Evolutionary conservation across 2,329 filamentous ascomycete species (phyloP), one percentile per base, ranked within the genome.

Genomic region (Beauveria sp.): DNA sequence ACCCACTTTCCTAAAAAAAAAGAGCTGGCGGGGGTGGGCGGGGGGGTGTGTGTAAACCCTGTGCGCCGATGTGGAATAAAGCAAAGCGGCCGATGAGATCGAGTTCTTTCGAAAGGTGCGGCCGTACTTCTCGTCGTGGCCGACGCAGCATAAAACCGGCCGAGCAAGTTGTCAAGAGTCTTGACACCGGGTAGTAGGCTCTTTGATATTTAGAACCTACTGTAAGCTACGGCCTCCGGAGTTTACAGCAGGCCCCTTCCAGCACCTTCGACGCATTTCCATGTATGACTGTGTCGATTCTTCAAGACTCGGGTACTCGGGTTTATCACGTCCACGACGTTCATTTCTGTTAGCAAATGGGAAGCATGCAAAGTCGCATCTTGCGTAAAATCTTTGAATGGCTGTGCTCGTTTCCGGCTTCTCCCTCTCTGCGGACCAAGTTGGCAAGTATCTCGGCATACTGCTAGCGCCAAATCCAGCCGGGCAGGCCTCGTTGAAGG

Each of bases 41-140:
- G 46, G 24, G 44, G 55, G 46, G 46, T 41, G 55, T 43, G 24
- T 59, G 46, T 59, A 44, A 52, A 46, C 46, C 24, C n/a, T 30
- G 34, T 26, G 37, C 22, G 41, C 58, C 55, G 50, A 55, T 55
- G 44, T 55, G 58, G 43, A 55, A 61, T 59, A 18, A 26, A 53
- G 48, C 24, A 30, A 46, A 26, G 37, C 47, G 24, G 56, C 34
- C 56, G 57, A 59, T 59, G 51, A 48, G 58, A 61, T 61, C 58
- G 51, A 61, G 58, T 55, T 53, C 40, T 44, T 22, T 50, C 50
- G 57, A 59, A 43, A 54, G 41, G 26, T 54, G 50, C 57, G 9
- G 48, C 56, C 24, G 40, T 59, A 47, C 57, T 59, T 43, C 30
- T 52, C 37, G 20, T 58, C 55, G 56, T 26, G 18, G 37, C 47